phyloP scores from a whole-genome alignment of 257 asterid species.

The Solanum chmielewskii region DNA sequence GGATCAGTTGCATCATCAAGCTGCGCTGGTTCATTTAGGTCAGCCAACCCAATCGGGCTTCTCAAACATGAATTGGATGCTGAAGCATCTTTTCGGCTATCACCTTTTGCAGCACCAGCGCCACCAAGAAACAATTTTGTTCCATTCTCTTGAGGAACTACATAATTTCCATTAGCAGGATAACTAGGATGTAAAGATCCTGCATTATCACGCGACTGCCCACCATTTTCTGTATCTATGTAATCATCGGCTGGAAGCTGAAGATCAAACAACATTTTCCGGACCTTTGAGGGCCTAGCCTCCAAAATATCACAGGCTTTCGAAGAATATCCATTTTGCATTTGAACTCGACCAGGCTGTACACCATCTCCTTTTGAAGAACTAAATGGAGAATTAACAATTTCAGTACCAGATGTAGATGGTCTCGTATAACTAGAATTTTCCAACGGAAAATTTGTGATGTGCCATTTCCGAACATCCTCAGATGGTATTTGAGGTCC shows the following conservation, averaged over 20 bases:
- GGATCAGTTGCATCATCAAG: slow-evolving; percentile 44
- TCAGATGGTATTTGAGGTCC: slow-evolving; percentile 56
- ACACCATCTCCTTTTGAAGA: slow-evolving; percentile 44
- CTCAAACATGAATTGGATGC: slow-evolving; percentile 32
- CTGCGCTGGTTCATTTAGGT: slow-evolving; percentile 73
- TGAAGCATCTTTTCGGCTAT: slow-evolving; percentile 19
- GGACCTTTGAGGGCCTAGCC: slow-evolving; percentile 65
- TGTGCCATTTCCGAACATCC: slow-evolving; percentile 65
- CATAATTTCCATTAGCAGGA: slow-evolving; percentile 20
- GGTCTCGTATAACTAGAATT: slow-evolving; percentile 44
- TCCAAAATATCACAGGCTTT: slow-evolving; percentile 50
- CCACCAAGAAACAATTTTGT: slow-evolving; percentile 11
- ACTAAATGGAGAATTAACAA: slow-evolving; percentile 57
- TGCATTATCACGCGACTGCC: slow-evolving; percentile 17
- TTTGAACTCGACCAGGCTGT: slow-evolving; percentile 24
- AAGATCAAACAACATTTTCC: slow-evolving; percentile 84
- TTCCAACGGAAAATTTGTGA: slow-evolving; percentile 31
- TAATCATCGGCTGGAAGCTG: slow-evolving; percentile 85
- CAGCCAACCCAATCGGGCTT: slow-evolving; percentile 46
- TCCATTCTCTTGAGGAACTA: slow-evolving; percentile 12
- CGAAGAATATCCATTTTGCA: slow-evolving; percentile 32
- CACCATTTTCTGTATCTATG: slow-evolving; percentile 52
- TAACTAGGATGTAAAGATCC: slow-evolving; percentile 14
- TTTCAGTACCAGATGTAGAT: slow-evolving; percentile 44
- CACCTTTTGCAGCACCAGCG: slow-evolving; percentile 13